phyloP scores from a whole-genome alignment of 140 eudicot species.

The Oenanthe javanica region DNA sequence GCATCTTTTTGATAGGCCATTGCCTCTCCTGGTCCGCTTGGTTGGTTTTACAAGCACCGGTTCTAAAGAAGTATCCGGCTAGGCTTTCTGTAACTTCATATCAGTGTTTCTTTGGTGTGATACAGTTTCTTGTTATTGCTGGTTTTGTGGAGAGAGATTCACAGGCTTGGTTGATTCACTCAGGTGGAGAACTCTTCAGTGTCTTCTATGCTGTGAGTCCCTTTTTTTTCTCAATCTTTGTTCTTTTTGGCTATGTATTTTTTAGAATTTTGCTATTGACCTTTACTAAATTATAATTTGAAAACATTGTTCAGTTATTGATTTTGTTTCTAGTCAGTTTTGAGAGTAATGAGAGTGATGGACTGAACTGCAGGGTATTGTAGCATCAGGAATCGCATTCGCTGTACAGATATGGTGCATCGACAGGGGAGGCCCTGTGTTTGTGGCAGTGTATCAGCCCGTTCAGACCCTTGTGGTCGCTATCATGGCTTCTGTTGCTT shows the following conservation, averaged over 20 bases:
- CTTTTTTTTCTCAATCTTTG: not conserved
- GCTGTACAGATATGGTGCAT: slow-evolving; percentile 99
- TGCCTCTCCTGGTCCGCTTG: slow-evolving; percentile 95
- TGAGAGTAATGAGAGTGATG: not conserved
- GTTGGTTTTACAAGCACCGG: slow-evolving; percentile 90
- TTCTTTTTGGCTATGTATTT: not conserved
- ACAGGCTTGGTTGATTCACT: slow-evolving; percentile 78
- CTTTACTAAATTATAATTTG: not conserved
- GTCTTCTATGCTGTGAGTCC: slow-evolving; percentile 85
- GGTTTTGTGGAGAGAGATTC: slow-evolving; percentile 75
- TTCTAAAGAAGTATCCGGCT: slow-evolving; percentile 96
- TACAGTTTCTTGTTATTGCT: slow-evolving; percentile 79
- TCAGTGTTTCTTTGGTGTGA: slow-evolving; percentile 81
- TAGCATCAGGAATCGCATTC: slow-evolving; percentile 98
- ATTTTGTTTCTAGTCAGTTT: not conserved
- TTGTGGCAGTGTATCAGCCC: slow-evolving; percentile 96
- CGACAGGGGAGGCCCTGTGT: slow-evolving; percentile 98
- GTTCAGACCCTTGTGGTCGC: slow-evolving; percentile 99
- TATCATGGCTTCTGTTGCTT: slow-evolving; percentile 72
- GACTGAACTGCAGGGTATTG: slow-evolving; percentile 71
- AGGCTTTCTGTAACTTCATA: slow-evolving; percentile 84
- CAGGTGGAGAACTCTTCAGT: slow-evolving; percentile 86
- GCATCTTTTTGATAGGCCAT: slow-evolving; percentile 90
- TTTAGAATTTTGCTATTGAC: not conserved
- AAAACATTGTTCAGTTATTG: not conserved